These are phyloP conservation scores for Physcia stellaris DNA, from an alignment of 495 filamentous ascomycete genomes.

Conservation along the genomic window DNA sequence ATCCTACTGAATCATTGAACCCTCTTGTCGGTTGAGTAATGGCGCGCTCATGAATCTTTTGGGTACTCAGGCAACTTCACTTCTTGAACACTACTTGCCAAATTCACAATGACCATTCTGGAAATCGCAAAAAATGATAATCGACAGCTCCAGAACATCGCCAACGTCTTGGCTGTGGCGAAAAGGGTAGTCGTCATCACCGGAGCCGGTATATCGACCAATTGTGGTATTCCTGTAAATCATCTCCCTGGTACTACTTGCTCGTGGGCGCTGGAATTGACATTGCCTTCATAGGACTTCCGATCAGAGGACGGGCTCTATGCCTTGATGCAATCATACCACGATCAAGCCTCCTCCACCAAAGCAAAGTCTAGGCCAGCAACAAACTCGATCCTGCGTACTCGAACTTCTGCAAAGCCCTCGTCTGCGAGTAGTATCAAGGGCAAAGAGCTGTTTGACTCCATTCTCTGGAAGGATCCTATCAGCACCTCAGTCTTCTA, in stretches of 20 bases:
- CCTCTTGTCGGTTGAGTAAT: too few species aligned
- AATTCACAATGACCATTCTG: constrained; percentile 14
- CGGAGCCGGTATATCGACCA: constrained; percentile 59
- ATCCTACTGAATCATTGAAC: too few species aligned
- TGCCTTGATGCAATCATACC: constrained; percentile 51
- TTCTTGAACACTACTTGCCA: too few species aligned
- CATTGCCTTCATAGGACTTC: constrained; percentile 41
- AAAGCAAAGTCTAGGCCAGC: neutral
- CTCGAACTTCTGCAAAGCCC: too few species aligned
- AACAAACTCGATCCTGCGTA: too few species aligned
- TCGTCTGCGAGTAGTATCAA: constrained; percentile 39
- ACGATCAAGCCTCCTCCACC: constrained; percentile 22
- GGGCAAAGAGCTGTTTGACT: constrained; percentile 53
- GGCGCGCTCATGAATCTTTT: too few species aligned
- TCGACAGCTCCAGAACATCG: constrained; percentile 43
- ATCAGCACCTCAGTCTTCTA: constrained; percentile 52
- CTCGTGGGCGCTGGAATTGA: neutral
- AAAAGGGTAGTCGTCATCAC: constrained; percentile 53
- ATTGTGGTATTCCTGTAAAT: constrained; percentile 57
- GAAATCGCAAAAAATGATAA: constrained; percentile 21
- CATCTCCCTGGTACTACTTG: neutral
- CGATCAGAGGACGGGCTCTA: constrained; percentile 58
- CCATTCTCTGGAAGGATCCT: constrained; percentile 49
- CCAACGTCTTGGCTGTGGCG: constrained; percentile 43
- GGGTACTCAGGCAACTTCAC: too few species aligned